phyloP scores from a whole-genome alignment of 805 yeast genomes.

The Candida sakaeoensis region DNA sequence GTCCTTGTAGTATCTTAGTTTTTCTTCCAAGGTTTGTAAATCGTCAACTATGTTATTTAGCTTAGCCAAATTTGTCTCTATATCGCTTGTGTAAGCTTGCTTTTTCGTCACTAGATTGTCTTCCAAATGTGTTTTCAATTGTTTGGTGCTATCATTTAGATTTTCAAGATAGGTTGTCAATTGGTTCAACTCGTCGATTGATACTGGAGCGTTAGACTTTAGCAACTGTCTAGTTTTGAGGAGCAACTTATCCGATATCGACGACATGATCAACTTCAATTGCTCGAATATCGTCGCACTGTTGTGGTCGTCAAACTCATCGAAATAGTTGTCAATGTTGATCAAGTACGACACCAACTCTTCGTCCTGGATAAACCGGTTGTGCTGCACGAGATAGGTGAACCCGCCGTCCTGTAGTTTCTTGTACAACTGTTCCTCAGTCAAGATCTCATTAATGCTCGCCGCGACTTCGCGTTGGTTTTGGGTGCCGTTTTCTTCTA shows the following conservation, averaged over 20 bases:
- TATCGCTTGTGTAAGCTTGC: slow-evolving; percentile 20
- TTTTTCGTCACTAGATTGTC: slow-evolving; percentile 16
- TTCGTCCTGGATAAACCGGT: slow-evolving; percentile 17
- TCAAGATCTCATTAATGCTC: slow-evolving; percentile 3
- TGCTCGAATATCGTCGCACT: slow-evolving; percentile 6
- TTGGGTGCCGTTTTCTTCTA: not conserved
- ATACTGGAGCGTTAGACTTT: not conserved
- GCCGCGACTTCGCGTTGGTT: not conserved
- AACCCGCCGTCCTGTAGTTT: slow-evolving; percentile 20
- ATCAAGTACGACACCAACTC: slow-evolving; percentile 25
- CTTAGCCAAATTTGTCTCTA: slow-evolving; percentile 24
- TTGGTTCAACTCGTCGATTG: slow-evolving; percentile 14
- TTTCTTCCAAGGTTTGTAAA: slow-evolving; percentile 22
- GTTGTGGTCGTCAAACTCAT: slow-evolving; percentile 14
- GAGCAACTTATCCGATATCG: slow-evolving; percentile 6
- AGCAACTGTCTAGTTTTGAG: slow-evolving; percentile 1
- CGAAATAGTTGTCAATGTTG: slow-evolving; percentile 23
- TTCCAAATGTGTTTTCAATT: slow-evolving; percentile 17
- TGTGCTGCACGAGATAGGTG: slow-evolving; percentile 11
- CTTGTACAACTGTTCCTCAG: slow-evolving; percentile 12
- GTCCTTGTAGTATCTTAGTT: slow-evolving; percentile 22
- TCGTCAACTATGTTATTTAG: slow-evolving; percentile 25
- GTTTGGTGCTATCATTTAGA: slow-evolving; percentile 17
- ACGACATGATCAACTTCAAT: slow-evolving; percentile 7
- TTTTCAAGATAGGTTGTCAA: slow-evolving; percentile 17